These are phyloP conservation scores for Notholithocarpus densiflorus DNA, from an alignment of 306 rosid genomes.

Conservation along the genomic window DNA sequence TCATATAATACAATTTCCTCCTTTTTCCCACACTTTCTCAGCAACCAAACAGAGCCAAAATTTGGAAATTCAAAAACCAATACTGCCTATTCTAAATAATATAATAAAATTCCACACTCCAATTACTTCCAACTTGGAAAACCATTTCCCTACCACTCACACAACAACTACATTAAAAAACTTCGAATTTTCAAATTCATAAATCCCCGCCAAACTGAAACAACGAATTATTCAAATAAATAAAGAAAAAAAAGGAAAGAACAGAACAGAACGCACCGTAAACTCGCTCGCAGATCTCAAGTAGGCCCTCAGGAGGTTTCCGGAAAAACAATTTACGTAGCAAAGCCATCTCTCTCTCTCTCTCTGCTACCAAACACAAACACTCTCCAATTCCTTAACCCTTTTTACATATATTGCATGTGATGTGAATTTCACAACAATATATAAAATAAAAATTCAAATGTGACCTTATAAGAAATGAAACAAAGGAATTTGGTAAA, in stretches of 20 bases:
- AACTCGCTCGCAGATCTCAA: slow-evolving; percentile 87
- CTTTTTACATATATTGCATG: too few relatives aligned
- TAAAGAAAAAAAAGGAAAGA: neutral
- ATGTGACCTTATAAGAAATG: too few relatives aligned
- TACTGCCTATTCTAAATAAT: neutral
- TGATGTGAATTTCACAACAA: too few relatives aligned
- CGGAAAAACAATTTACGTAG: slow-evolving; percentile 86
- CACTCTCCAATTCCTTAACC: too few relatives aligned
- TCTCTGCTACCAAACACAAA: neutral
- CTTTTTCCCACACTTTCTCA: slow-evolving; percentile 20
- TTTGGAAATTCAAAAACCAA: neutral
- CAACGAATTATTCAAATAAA: neutral
- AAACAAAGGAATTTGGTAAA: too few relatives aligned
- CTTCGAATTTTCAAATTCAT: too few relatives aligned
- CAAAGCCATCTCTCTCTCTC: slow-evolving; percentile 49
- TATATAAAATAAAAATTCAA: too few relatives aligned
- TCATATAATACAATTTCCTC: neutral
- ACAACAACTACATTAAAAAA: neutral
- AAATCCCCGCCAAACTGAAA: too few relatives aligned
- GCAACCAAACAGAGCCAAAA: slow-evolving; percentile 15
- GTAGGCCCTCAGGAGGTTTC: slow-evolving; percentile 88
- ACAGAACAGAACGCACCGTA: slow-evolving; percentile 61
- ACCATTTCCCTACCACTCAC: neutral
- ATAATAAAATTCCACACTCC: neutral
- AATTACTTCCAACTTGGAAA: neutral